Conservation (phyloP, 495 filamentous ascomycete genomes). For the Penicillium desertorum region DNA sequence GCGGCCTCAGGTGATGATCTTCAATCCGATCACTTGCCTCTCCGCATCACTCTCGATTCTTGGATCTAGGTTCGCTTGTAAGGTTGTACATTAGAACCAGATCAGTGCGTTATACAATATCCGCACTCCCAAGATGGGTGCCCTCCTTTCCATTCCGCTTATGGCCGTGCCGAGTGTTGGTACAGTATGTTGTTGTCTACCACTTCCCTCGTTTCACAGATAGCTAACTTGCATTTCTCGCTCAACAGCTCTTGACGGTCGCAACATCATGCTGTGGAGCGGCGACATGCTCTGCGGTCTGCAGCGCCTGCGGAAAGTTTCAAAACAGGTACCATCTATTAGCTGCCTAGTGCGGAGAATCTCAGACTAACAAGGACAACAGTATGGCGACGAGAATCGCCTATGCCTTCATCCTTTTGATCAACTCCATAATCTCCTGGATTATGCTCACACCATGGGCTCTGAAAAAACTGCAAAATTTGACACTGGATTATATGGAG, state of each 20-base stretch:
- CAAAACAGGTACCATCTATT: slow-evolving; percentile 70
- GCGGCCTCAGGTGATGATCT: slow-evolving; percentile 12
- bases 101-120: background rate
- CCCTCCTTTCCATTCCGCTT: slow-evolving; percentile 83
- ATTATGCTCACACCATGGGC: slow-evolving; percentile 99
- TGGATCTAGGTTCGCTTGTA: background rate
- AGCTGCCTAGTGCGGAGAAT: slow-evolving; percentile 5
- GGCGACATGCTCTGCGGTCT: slow-evolving; percentile 91
- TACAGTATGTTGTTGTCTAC: slow-evolving; percentile 60
- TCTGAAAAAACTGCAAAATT: slow-evolving; percentile 85
- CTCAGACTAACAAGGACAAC: slow-evolving; percentile 19
- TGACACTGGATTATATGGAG: slow-evolving; percentile 92
- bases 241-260: slow-evolving; percentile 66
- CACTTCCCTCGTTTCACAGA: slow-evolving; percentile 22
- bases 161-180: slow-evolving; percentile 82
- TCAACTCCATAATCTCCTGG: slow-evolving; percentile 97
- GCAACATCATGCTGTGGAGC: slow-evolving; percentile 90
- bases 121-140: slow-evolving; percentile 62
- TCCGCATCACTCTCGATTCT: slow-evolving; percentile 1
- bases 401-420: slow-evolving; percentile 90
- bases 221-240: slow-evolving; percentile 7
- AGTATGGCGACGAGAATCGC: slow-evolving; percentile 96
- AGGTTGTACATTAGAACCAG: background rate
- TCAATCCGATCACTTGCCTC: slow-evolving; percentile 6
- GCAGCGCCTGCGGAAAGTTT: slow-evolving; percentile 93